phyloP scores from a whole-genome alignment of 331 rosid species.

The Pyrus hybrid region DNA sequence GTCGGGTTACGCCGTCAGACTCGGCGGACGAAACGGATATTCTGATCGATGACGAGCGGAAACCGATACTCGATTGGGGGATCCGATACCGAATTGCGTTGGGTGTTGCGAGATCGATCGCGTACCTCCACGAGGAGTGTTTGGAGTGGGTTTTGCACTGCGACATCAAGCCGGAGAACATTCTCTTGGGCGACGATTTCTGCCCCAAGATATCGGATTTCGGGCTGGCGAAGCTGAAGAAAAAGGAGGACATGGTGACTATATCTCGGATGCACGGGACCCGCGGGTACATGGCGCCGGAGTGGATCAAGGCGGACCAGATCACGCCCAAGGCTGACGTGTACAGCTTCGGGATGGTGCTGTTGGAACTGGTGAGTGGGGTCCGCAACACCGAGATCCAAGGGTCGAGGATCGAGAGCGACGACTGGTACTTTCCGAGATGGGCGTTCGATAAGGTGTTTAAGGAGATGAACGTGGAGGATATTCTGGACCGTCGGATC shows the following conservation, averaged over 20 bases:
- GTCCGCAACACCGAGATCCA: conserved; percentile 44
- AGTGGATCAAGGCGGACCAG: conserved; percentile 63
- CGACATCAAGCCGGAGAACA: conserved; percentile 86
- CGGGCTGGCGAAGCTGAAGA: conserved; percentile 64
- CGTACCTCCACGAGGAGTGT: conserved; percentile 91
- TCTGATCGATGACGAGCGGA: background rate
- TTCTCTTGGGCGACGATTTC: conserved; percentile 65
- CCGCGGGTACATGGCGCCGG: conserved; percentile 95
- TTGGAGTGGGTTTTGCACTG: conserved; percentile 93
- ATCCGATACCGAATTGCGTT: conserved; percentile 69
- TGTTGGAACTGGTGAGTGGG: conserved; percentile 76
- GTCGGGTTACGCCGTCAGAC: background rate
- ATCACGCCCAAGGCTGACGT: conserved; percentile 87
- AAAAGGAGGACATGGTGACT: conserved; percentile 77
- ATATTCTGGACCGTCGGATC: conserved; percentile 59
- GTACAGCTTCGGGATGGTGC: conserved; percentile 83
- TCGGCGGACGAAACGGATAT: background rate
- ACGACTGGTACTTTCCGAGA: conserved; percentile 77
- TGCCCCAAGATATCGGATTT: conserved; percentile 91
- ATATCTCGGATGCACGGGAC: conserved; percentile 78
- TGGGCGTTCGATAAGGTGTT: conserved; percentile 94
- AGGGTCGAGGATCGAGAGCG: conserved; percentile 38
- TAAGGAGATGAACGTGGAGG: conserved; percentile 63
- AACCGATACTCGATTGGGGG: conserved; percentile 60
- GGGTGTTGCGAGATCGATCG: conserved; percentile 82